Evolutionary conservation across 345 rosid species (phyloP), one percentile per base, ranked within the genome.

Genomic region (Cochlearia excelsa): DNA sequence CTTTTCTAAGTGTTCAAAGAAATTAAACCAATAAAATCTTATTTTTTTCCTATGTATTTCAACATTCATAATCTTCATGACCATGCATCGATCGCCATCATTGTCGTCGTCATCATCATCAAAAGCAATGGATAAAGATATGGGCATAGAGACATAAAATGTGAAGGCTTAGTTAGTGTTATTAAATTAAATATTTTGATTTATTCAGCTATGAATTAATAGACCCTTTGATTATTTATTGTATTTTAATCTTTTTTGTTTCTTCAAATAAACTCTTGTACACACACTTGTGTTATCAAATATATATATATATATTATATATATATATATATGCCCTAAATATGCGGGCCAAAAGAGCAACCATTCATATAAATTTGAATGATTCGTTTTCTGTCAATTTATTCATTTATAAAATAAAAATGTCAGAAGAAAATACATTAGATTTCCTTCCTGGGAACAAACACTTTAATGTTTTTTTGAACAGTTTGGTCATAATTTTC

Each of bases 401-500:
- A 16, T 16, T 16, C 23, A 16, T 16, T 9, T 55, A 50, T 30
- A n/a, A 0, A 28, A 47, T 2, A 51, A 66, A 30, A 9, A n/a
- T 40, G 51, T 57, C 58, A 48, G 57, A 26, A 27, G 16, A 51
- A 49, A 66, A 57, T 16, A 16, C 1, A 42, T 47, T 28, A 50
- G 65, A 51, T 11, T 58, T 67, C 31, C 40, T 41, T 58, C 27
- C 26, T 8, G 47, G 29, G 65, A 58, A 44, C 53, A 45, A 16
- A 16, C 23, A 16, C 65, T 67, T 67, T 16, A 16, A 42, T 50
- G 65, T 59, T 50, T 33, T 35, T 37, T 28, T 49, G 65, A 49
- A 59, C 28, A 50, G 71, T 57, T 50, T 67, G 58, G 58, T 67
- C 71, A 50, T 50, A 38, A 30, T 51, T 59, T 52, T 68, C 61